Conservation (phyloP, 73 alveolate genomes). For the Tetrahymena thermophila region DNA sequence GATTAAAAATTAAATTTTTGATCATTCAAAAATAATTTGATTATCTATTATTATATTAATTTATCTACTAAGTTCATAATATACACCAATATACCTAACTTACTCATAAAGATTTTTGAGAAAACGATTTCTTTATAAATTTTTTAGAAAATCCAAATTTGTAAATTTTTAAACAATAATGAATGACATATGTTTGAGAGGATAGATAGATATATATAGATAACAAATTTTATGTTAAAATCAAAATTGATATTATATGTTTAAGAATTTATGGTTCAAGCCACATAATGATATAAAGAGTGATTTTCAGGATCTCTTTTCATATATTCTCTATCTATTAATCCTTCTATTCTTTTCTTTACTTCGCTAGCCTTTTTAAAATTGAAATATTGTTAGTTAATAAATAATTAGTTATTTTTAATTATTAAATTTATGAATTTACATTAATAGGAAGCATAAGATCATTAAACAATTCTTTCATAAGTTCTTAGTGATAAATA, state of each 20-base stretch:
- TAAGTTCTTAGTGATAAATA: conserved; percentile 43
- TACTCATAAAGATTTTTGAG: too few relatives aligned
- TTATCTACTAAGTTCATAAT: too few relatives aligned
- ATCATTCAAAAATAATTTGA: too few relatives aligned
- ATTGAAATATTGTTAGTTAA: not conserved
- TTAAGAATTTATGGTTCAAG: conserved; percentile 6
- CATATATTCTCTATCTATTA: conserved; percentile 61
- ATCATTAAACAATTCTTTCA: conserved; percentile 41
- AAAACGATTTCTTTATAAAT: too few relatives aligned
- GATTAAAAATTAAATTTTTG: too few relatives aligned
- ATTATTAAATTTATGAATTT: not conserved
- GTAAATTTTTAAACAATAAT: too few relatives aligned
- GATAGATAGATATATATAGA: too few relatives aligned
- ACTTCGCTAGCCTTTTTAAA: conserved; percentile 6
- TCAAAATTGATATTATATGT: not conserved
- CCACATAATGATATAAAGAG: conserved; percentile 39
- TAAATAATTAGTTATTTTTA: not conserved
- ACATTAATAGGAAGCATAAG: conserved; percentile 60
- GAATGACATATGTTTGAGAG: too few relatives aligned
- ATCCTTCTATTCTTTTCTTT: conserved; percentile 47
- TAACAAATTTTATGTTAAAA: not conserved
- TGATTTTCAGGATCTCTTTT: conserved; percentile 39
- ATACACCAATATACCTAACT: too few relatives aligned
- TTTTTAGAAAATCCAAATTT: too few relatives aligned
- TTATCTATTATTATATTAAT: too few relatives aligned